Evolutionary conservation across 441 rosid species (phyloP), one percentile per base, ranked within the genome.

Genomic region (Populus tomentosa): DNA sequence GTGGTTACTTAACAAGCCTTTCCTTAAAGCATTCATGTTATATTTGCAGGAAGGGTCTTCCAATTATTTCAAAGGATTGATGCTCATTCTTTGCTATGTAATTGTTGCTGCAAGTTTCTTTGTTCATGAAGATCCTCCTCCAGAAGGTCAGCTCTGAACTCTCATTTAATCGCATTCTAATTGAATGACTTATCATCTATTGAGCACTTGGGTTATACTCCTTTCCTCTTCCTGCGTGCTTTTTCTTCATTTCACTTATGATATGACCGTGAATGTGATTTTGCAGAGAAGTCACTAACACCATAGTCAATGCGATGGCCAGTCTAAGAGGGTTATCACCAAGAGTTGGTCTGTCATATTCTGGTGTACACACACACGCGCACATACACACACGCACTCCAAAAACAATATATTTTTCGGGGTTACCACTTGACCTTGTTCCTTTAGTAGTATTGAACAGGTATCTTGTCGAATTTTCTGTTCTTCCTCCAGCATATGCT

Each of bases 71-170:
- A 93, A 91, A 82, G 96, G 97, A 70, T 80, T 93, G 50, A 93
- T 93, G 97, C 91, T 93, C 74, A 86, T 91, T 78, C 94, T 93
- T 82, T 93, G 96, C 82, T 90, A 93, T 84, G 78, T 93, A 79
- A 93, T 93, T 36, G 93, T 93, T 0, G 91, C 92, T 35, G 98
- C 96, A 20, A 93, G 93, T 87, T 93, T 93, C 94, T 93, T 90
- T 83, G 97, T 90, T 75, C 98, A 90, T 68, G 88, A 78, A 79
- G 98, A 93, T 81, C 82, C 87, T 67, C 14, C 32, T 24, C 23
- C 59, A 63, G 11, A 21, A 62, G 77, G 77, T 74, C 13, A n/a
- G 59, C 30, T 21, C 20, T 50, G 20, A 50, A 50, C 56, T 50
- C 56, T 14, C 20, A 50, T 50, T 50, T 38, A 38, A 38, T 38